Conservation (phyloP, 1,139 yeast species). For the Pichia sp. region DNA sequence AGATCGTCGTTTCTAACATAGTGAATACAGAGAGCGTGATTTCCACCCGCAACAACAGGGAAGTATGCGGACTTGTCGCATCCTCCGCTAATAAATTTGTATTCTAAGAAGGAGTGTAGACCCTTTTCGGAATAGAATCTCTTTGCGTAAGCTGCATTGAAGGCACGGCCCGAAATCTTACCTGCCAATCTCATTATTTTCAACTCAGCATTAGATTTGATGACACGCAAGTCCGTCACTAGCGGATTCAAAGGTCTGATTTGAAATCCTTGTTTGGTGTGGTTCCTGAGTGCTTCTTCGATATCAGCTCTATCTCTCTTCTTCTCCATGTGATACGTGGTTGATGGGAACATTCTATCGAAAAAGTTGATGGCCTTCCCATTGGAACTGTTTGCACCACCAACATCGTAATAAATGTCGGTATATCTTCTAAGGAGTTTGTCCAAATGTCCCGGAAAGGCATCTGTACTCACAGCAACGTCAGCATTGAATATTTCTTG, state of each 20-base stretch:
- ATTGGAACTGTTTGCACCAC: conserved; percentile 12
- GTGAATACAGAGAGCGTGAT: conserved; percentile 80
- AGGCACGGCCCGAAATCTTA: conserved; percentile 73
- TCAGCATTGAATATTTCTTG: conserved; percentile 84
- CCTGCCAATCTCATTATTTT: conserved; percentile 77
- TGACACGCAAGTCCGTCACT: conserved; percentile 52
- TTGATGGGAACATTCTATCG: conserved; percentile 13
- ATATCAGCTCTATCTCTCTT: conserved; percentile 15
- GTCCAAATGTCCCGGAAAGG: conserved; percentile 36
- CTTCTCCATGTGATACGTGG: background rate
- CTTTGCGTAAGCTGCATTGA: conserved; percentile 68
- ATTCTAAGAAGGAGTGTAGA: conserved; percentile 74
- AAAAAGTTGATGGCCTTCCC: conserved; percentile 8
- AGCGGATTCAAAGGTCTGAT: conserved; percentile 40
- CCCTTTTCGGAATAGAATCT: conserved; percentile 68
- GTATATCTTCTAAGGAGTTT: conserved; percentile 41
- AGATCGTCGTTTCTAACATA: conserved; percentile 85
- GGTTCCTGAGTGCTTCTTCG: conserved; percentile 21
- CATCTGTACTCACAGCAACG: conserved; percentile 46
- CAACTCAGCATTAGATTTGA: conserved; percentile 74
- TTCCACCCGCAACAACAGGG: conserved; percentile 95
- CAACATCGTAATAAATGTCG: conserved; percentile 43
- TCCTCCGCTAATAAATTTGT: conserved; percentile 77
- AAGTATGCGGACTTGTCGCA: conserved; percentile 87
- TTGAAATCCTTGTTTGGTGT: conserved; percentile 10